Base-by-base conservation (phyloP, 2,329 filamentous ascomycete genomes). In the Aspergillus piperis region DNA sequence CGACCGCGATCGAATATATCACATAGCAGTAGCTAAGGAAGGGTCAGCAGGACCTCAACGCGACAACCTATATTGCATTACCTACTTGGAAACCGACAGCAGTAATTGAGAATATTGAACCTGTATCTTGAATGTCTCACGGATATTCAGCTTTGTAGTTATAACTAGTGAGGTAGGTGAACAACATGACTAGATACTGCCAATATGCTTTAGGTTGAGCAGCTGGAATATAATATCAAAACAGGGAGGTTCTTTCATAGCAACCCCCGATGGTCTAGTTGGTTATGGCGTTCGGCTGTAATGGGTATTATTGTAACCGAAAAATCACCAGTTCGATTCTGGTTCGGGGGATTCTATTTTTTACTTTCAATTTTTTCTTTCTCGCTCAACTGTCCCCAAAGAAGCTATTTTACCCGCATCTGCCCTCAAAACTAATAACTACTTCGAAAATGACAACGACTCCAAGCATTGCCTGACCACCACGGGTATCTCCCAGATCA, bases 211-310 rank as follows among this genome's bases (percentile, higher is more conserved):
- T 8, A 11, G 2, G 7, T 32, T 10, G 8, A 32, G 4, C 8
- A 11, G 3, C 2, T 32, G 30, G 30, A 17, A 41, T 41, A 19
- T 17, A 42, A 17, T 11, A 8, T 2, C 17, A 42, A 42, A 42
- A 19, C 3, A 10, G 8, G 8, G 10, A 10, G 3, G 1, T 11
- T 11, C 30, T 0, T 1, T 0, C 30, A 32, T 32, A 3, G 30
- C 30, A 32, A 32, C 32, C 32, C 32, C 32, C 32, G 32, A 54
- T 54, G 54, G 21, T n/a, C 41, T 51, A 60, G 49, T 21, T 27
- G 30, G 58, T 52, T 23, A 17, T 48, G 57, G 57, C 59, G 61
- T 58, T 58, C 57, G 61, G 58, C 53, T 57, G 44, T 49, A 49
- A 49, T 49, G 23, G 32, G 5, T 36, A 25, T 23, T 4, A 49